Evolutionary conservation across 257 asterid genomes (phyloP), one percentile per base, ranked within the genome.

Genomic region (Rehmannia glutinosa): DNA sequence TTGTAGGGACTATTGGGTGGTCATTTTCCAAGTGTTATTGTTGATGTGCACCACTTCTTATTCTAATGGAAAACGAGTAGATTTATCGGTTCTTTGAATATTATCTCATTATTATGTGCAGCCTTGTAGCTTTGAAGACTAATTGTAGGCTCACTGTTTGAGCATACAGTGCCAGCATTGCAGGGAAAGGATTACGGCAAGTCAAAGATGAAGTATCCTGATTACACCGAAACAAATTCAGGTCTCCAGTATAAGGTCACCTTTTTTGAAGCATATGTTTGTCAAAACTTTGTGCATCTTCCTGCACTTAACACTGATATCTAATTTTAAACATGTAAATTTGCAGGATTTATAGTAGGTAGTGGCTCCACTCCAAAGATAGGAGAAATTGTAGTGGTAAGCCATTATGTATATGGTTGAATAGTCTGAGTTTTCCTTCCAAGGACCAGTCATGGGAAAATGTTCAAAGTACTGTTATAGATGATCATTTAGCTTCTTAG

Each of bases 161-260:
- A 77, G 86, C 78, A 59, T 83, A 74, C 76, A 93, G 97, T 93
- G 96, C 99, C 99, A 62, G 99, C 99, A 62, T 71, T 93, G 87
- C 87, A 92, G 46, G 99, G 97, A 50, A 93, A 93, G 87, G 99
- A 90, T 69, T 93, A 93, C 57, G 99, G 99, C 32, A 88, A 93
- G 87, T 77, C 96, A 67, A 90, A 90, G 90, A 90, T 93, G 99
- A 76, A 75, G 50, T 88, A 77, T 80, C 95, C 96, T 64, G 99
- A 93, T 82, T 93, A 93, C 70, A 66, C 60, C 8, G 89, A 88
- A 81, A 93, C 97, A 24, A 74, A 70, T 58, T 93, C 97, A 30
- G 97, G 99, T 74, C 97, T 93, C 71, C 99, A 93, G 68, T 93
- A 90, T 77, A 93, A 90, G 99, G 99, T 90, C 73, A 77, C 52